These are phyloP conservation scores for Marasmius fiardii DNA, from an alignment of 1,284 basidiomycete species.

Conservation along the genomic window DNA sequence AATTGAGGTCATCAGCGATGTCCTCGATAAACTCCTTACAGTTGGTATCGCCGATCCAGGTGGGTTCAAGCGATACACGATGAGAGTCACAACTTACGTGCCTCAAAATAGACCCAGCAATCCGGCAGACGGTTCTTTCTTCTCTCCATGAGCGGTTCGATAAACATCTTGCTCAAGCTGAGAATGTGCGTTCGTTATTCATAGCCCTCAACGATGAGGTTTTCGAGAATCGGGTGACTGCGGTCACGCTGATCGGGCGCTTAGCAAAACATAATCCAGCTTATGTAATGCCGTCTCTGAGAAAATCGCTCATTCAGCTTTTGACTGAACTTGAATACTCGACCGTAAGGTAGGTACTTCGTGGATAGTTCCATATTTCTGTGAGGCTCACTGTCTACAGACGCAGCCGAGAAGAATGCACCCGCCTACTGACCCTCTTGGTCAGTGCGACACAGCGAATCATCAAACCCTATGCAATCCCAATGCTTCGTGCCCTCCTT, in stretches of 20 bases:
- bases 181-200: slow-evolving; percentile 96
- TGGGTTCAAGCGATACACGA: slow-evolving; percentile 27
- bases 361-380: neutral
- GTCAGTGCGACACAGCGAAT: slow-evolving; percentile 90
- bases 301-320: slow-evolving; percentile 95
- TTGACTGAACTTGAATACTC: slow-evolving; percentile 98
- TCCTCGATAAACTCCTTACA: slow-evolving; percentile 94
- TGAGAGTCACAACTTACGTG: slow-evolving; percentile 3
- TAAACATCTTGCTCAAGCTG: slow-evolving; percentile 97
- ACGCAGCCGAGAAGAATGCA: slow-evolving; percentile 90
- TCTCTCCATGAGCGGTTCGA: slow-evolving; percentile 95
- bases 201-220: slow-evolving; percentile 98
- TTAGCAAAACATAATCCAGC: slow-evolving; percentile 96
- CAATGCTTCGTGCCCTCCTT: slow-evolving; percentile 90
- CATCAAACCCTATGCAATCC: slow-evolving; percentile 96
- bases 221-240: slow-evolving; percentile 90
- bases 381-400: slow-evolving; percentile 29
- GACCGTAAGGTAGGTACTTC: slow-evolving; percentile 74
- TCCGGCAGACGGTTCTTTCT: slow-evolving; percentile 86
- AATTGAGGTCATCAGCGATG: slow-evolving; percentile 97
- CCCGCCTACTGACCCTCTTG: slow-evolving; percentile 82
- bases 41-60: slow-evolving; percentile 98
- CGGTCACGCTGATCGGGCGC: slow-evolving; percentile 90
- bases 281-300: slow-evolving; percentile 96
- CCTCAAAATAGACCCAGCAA: slow-evolving; percentile 60